phyloP scores from a whole-genome alignment of 2,329 filamentous ascomycete genomes.

The Keithomyces neogunnii region DNA sequence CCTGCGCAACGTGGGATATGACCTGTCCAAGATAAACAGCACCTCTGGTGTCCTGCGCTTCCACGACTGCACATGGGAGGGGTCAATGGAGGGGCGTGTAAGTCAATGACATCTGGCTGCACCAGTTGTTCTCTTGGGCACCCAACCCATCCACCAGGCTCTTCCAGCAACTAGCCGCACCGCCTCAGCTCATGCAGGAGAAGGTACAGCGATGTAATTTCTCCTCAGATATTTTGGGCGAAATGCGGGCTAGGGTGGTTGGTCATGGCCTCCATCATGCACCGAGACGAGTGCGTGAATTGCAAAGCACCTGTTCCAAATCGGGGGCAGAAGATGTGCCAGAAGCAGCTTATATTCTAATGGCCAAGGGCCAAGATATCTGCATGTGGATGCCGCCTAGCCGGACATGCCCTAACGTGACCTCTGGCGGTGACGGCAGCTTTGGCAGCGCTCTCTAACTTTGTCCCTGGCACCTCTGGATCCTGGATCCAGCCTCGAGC shows the following conservation, averaged over 20 bases:
- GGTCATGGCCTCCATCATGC: neutral
- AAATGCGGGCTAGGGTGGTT: neutral
- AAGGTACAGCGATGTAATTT: neutral
- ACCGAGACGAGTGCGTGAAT: too few species aligned
- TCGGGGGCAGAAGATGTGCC: too few species aligned
- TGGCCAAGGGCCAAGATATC: too few species aligned
- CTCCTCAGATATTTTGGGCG: neutral
- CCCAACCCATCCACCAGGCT: conserved; percentile 1
- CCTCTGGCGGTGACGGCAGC: too few species aligned
- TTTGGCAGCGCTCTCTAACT: neutral
- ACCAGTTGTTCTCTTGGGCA: neutral
- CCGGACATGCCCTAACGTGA: too few species aligned
- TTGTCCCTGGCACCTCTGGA: neutral
- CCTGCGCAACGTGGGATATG: neutral
- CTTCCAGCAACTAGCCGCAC: conserved; percentile 2
- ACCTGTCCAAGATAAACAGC: neutral
- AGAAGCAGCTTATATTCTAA: too few species aligned
- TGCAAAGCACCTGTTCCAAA: too few species aligned
- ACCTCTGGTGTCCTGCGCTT: neutral
- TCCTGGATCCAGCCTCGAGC: neutral
- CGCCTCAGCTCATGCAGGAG: conserved; percentile 6
- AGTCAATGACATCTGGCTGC: neutral
- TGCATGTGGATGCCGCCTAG: too few species aligned
- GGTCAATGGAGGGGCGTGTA: conserved; percentile 2
- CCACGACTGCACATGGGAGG: neutral